phyloP scores from a whole-genome alignment of 305 asterid genomes.

The Fraxinus greggii region DNA sequence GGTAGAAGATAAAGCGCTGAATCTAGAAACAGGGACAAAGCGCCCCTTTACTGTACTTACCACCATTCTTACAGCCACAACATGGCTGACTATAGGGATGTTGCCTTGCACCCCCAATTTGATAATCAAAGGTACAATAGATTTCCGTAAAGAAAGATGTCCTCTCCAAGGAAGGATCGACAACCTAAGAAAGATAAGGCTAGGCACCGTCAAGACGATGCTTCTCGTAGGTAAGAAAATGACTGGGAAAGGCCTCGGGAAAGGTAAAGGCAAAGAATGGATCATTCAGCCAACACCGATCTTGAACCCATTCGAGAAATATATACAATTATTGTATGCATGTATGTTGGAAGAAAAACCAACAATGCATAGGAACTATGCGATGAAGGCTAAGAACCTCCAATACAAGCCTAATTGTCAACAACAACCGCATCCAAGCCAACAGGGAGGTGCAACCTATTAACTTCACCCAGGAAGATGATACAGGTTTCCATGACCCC shows the following conservation, averaged over 20 bases:
- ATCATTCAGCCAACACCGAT: not conserved
- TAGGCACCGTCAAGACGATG: not conserved
- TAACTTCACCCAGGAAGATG: no score
- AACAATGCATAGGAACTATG: no score
- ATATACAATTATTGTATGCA: no score
- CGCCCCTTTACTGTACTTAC: not conserved
- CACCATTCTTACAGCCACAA: not conserved
- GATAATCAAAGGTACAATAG: not conserved
- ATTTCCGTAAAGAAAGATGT: not conserved
- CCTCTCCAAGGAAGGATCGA: not conserved
- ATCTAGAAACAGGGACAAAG: not conserved
- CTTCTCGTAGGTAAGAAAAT: not conserved
- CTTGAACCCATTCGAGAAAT: not conserved
- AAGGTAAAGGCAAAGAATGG: not conserved
- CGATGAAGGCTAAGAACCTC: no score
- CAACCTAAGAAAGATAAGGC: not conserved
- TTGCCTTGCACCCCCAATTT: not conserved
- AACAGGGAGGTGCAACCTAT: no score
- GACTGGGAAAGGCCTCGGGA: not conserved
- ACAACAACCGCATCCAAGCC: no score
- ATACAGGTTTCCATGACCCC: no score
- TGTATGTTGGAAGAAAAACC: no score
- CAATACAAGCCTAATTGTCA: no score
- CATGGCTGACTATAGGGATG: not conserved
- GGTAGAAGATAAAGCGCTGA: not conserved